phyloP scores from a whole-genome alignment of 805 yeast genomes.

The Metschnikowia orientalis region DNA sequence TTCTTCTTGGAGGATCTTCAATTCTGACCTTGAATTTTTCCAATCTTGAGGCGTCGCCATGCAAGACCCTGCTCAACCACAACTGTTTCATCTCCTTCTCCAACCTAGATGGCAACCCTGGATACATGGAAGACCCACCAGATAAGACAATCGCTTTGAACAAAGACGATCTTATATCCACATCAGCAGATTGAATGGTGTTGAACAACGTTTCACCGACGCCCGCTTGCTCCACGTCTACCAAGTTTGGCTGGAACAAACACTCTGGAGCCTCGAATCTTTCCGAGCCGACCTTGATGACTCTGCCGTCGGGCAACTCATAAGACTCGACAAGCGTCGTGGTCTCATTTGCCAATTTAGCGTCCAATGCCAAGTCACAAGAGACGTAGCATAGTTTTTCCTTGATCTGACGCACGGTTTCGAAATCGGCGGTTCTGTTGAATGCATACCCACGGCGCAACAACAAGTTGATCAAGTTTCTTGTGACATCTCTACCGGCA shows the following conservation, averaged over 20 bases:
- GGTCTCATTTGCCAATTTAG: slow-evolving; percentile 86
- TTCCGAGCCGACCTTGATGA: slow-evolving; percentile 90
- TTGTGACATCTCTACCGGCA: slow-evolving; percentile 98
- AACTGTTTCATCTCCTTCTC: slow-evolving; percentile 95
- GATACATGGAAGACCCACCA: slow-evolving; percentile 98
- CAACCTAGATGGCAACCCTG: slow-evolving; percentile 92
- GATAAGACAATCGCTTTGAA: slow-evolving; percentile 90
- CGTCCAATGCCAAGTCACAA: slow-evolving; percentile 87
- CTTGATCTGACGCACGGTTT: slow-evolving; percentile 95
- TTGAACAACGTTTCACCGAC: slow-evolving; percentile 89
- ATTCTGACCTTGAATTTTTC: slow-evolving; percentile 92
- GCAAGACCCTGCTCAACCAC: slow-evolving; percentile 86
- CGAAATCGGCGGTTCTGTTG: slow-evolving; percentile 97
- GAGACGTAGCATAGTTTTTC: slow-evolving; percentile 95
- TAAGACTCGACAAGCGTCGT: slow-evolving; percentile 87
- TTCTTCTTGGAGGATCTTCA: slow-evolving; percentile 98
- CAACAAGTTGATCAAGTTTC: slow-evolving; percentile 84
- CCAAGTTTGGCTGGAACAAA: slow-evolving; percentile 90
- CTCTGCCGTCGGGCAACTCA: slow-evolving; percentile 95
- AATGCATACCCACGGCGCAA: slow-evolving; percentile 96
- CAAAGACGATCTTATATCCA: slow-evolving; percentile 83
- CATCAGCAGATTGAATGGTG: slow-evolving; percentile 91
- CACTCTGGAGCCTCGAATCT: slow-evolving; percentile 97
- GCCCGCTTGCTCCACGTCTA: slow-evolving; percentile 96
- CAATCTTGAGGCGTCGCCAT: slow-evolving; percentile 81